Percentiles rank a stretch among this genome's conserved stretches.
These are phyloP conservation scores for Fistulifera solaris DNA, from an alignment of 108 stramenopile genomes.

Conservation along the genomic window DNA sequence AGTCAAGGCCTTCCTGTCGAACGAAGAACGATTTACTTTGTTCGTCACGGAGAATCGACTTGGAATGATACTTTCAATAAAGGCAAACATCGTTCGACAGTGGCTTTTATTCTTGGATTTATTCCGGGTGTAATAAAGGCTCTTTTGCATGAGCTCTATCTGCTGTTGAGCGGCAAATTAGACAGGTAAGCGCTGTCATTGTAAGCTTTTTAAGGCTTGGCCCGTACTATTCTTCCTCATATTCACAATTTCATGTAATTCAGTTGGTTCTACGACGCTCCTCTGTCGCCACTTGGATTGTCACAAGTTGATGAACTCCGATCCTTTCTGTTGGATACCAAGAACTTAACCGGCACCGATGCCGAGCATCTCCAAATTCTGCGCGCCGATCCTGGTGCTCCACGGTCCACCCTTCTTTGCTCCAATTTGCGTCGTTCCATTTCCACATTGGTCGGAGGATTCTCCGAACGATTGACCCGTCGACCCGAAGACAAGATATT, in stretches of 20 bases:
- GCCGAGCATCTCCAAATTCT: constrained; percentile 25
- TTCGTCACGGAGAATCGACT: constrained; percentile 81
- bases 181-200: constrained; percentile 27
- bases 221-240: too few relatives aligned
- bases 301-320: constrained; percentile 56
- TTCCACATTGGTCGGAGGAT: constrained; percentile 72
- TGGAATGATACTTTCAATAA: constrained; percentile 88
- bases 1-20: constrained; percentile 27
- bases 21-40: constrained; percentile 74
- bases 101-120: constrained; percentile 56
- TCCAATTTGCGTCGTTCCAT: constrained; percentile 82
- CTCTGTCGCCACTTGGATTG: constrained; percentile 57
- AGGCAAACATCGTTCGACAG: constrained; percentile 55
- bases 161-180: constrained; percentile 66
- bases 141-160: constrained; percentile 52
- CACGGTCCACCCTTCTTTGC: constrained; percentile 56
- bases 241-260: constrained; percentile 1
- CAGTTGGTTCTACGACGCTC: constrained; percentile 85
- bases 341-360: constrained; percentile 12
- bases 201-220: constrained; percentile 1
- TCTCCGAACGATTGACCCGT: constrained; percentile 54
- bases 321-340: constrained; percentile 45
- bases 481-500: constrained; percentile 53
- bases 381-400: constrained; percentile 30
- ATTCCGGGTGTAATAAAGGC: constrained; percentile 75